phyloP scores from a whole-genome alignment of 768 basidiomycete species.

The Boletus huronensis region DNA sequence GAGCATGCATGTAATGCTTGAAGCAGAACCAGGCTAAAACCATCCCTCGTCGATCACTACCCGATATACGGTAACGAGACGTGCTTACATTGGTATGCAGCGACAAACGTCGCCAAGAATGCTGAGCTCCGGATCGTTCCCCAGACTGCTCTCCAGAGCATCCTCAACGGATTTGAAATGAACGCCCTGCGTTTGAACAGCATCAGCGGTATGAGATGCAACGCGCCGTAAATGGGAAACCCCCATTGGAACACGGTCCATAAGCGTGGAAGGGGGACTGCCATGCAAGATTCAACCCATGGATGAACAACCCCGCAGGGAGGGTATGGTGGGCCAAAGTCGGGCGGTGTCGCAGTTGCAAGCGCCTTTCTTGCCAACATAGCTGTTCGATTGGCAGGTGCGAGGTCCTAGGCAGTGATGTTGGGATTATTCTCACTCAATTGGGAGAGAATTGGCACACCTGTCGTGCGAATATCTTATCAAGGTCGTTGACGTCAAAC shows the following conservation, averaged over 20 bases:
- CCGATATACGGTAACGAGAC: background rate
- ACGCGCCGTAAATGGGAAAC: constrained; percentile 77
- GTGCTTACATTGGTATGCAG: constrained; percentile 74
- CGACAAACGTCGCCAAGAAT: constrained; percentile 81
- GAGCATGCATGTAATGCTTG: constrained; percentile 56
- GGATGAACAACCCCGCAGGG: constrained; percentile 83
- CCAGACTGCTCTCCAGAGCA: constrained; percentile 59
- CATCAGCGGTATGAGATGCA: constrained; percentile 85
- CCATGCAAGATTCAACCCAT: constrained; percentile 48
- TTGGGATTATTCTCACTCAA: background rate
- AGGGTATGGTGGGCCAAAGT: constrained; percentile 50
- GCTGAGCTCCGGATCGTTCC: constrained; percentile 83
- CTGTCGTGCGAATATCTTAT: constrained; percentile 46
- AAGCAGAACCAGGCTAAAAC: constrained; percentile 58
- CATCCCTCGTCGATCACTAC: background rate
- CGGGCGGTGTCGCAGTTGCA: constrained; percentile 28
- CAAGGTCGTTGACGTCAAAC: constrained; percentile 55
- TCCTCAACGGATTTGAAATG: constrained; percentile 57
- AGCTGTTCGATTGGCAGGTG: constrained; percentile 45
- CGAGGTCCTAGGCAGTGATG: constrained; percentile 46
- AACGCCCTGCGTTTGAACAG: constrained; percentile 76
- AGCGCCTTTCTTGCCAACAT: constrained; percentile 45
- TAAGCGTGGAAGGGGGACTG: constrained; percentile 55
- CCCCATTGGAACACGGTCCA: constrained; percentile 82
- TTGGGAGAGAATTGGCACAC: constrained; percentile 33